phyloP scores from a whole-genome alignment of 257 asterid genomes.

The Dorcoceras hygrometricum region DNA sequence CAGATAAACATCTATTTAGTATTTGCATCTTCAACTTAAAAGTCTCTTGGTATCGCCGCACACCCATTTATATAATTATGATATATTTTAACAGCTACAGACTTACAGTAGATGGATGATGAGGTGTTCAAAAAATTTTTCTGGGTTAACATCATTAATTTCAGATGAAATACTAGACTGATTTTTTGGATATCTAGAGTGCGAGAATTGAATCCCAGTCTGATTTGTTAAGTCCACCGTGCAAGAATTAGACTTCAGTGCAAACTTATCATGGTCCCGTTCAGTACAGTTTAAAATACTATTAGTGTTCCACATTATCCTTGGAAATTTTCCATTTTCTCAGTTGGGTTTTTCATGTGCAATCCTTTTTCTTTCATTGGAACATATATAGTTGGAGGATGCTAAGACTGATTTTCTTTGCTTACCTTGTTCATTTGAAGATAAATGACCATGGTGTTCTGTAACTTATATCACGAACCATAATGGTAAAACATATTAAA shows the following conservation, averaged over 20 bases:
- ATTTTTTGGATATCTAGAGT: neutral
- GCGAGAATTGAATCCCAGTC: too few relatives aligned
- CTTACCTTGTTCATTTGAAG: neutral
- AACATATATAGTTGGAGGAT: neutral
- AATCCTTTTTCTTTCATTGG: neutral
- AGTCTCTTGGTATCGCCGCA: neutral
- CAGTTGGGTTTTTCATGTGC: neutral
- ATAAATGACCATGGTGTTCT: neutral
- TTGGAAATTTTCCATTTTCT: neutral
- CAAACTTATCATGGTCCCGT: neutral
- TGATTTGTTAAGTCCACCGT: too few relatives aligned
- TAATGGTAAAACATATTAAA: too few relatives aligned
- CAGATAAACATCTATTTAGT: neutral
- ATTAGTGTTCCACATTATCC: neutral
- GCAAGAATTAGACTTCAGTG: neutral
- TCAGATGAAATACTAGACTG: slow-evolving; percentile 8
- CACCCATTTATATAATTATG: slow-evolving; percentile 6
- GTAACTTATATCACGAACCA: neutral
- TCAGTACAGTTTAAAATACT: neutral
- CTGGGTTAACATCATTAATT: neutral
- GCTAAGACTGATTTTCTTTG: neutral
- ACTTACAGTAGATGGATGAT: slow-evolving; percentile 8
- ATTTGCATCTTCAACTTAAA: neutral
- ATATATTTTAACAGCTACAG: neutral
- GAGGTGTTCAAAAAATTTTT: neutral